Base-by-base conservation (phyloP, 2,329 filamentous ascomycete species). In the Conoideocrella luteorostrata region DNA sequence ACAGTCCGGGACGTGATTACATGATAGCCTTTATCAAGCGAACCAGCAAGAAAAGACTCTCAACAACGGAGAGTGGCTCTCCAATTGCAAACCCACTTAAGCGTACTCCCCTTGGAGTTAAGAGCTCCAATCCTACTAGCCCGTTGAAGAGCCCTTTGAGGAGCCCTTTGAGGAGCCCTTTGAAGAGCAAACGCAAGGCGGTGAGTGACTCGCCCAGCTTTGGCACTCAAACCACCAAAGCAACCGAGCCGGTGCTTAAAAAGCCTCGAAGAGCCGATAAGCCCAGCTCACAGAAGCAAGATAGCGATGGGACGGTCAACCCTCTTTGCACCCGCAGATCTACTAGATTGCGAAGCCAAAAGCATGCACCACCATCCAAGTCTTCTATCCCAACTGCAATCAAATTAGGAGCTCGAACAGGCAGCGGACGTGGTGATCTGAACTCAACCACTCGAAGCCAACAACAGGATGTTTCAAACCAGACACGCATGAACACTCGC, bases 91-190 rank as follows among this genome's bases (percentile, higher is more conserved):
- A 48, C 7, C n/a, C 43, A 5, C 17, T 37, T 1, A 55, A 58
- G 48, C 56, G 63, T 26, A 50, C 50, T 28, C 60, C 63, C 36
- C 55, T 66, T 15, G 62, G 52, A 22, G 52, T 47, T 44, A 61
- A 60, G 56, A 65, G 60, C 54, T 60, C 61, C 51, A 66, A 66
- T 43, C 53, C 58, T 21, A 56, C 54, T 22, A 64, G 59, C 45
- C 60, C 62, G 2, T 42, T 51, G 23, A 63, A n/a, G n/a, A n/a
- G n/a, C n/a, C n/a, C n/a, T n/a, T n/a, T n/a, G n/a, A n/a, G n/a
- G n/a, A n/a, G n/a, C n/a, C n/a, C n/a, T n/a, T n/a, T n/a, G n/a
- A n/a, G n/a, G n/a, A 64, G 59, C 45, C 60, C 62, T 2, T 42
- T 51, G 23, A 63, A 60, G 54, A 35, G 30, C 2, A 65, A 65